Evolutionary conservation across 129 eudicot species (phyloP).

Genomic region (Scalesia atractyloides): DNA sequence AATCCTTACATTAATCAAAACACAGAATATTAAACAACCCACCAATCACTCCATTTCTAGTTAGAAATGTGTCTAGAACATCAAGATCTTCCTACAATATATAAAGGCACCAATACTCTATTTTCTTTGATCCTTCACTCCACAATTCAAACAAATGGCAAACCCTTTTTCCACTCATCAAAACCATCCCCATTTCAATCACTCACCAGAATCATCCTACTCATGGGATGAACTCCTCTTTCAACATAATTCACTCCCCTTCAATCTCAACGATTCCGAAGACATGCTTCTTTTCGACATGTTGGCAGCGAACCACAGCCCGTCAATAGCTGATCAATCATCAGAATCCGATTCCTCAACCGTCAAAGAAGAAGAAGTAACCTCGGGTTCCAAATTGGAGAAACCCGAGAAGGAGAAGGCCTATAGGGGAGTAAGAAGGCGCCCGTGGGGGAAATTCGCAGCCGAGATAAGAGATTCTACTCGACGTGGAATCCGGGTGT

Average conservation of each 20-base stretch:
- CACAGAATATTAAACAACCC: slow-evolving; percentile 8
- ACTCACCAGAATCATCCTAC: slow-evolving; percentile 51
- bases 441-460: slow-evolving; percentile 97
- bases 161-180: slow-evolving; percentile 28
- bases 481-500: slow-evolving; percentile 64
- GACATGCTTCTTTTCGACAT: slow-evolving; percentile 67
- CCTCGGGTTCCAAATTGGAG: slow-evolving; percentile 16
- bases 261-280: slow-evolving; percentile 60
- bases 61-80: slow-evolving; percentile 15
- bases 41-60: not conserved
- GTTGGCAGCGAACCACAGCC: slow-evolving; percentile 36
- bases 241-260: slow-evolving; percentile 49
- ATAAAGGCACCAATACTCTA: slow-evolving; percentile 28
- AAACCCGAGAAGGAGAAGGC: slow-evolving; percentile 36
- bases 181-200: slow-evolving; percentile 12
- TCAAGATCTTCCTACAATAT: slow-evolving; percentile 26
- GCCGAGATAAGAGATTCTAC: slow-evolving; percentile 89
- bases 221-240: slow-evolving; percentile 52
- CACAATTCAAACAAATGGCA: slow-evolving; percentile 34
- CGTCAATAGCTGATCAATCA: slow-evolving; percentile 21
- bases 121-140: slow-evolving; percentile 31
- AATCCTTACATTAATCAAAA: not conserved
- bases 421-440: slow-evolving; percentile 74
- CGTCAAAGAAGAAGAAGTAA: slow-evolving; percentile 40
- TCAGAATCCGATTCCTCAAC: slow-evolving; percentile 37